phyloP scores from a whole-genome alignment of 805 yeast genomes.

The Wickerhamomyces strasburgensis region DNA sequence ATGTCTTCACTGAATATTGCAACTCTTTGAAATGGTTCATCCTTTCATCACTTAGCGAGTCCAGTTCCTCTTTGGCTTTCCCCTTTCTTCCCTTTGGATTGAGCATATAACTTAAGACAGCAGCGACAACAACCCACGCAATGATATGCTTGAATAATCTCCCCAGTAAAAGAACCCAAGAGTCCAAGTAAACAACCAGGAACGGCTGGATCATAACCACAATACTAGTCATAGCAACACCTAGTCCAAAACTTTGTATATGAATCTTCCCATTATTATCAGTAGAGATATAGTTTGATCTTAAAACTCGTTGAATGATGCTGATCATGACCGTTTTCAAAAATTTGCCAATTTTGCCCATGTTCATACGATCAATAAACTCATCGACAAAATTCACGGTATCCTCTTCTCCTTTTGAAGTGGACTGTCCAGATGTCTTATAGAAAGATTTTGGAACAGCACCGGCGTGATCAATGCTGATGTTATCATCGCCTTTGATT shows the following conservation, averaged over 20 bases:
- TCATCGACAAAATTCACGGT: constrained; percentile 9
- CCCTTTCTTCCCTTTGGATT: constrained; percentile 7
- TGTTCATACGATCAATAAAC: constrained; percentile 13
- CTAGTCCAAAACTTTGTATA: constrained; percentile 24
- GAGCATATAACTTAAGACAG: constrained; percentile 13
- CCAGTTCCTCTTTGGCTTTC: neutral
- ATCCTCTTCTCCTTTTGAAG: neutral
- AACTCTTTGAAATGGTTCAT: constrained; percentile 12
- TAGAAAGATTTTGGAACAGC: too few species aligned
- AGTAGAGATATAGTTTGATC: constrained; percentile 20
- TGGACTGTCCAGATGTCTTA: too few species aligned
- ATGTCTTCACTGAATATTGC: constrained; percentile 20
- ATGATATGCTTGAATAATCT: constrained; percentile 16
- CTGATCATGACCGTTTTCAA: constrained; percentile 1
- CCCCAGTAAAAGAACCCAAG: constrained; percentile 21
- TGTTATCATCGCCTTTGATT: neutral
- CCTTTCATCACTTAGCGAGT: neutral
- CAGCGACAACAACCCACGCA: constrained; percentile 17
- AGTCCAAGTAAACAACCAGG: constrained; percentile 17
- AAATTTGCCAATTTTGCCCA: constrained; percentile 3
- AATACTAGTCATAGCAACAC: constrained; percentile 14
- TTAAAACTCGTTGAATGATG: constrained; percentile 6
- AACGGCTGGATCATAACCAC: constrained; percentile 22
- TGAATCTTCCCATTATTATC: constrained; percentile 23
- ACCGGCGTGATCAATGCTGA: neutral